Percentiles rank a stretch among this genome's conserved stretches.
Evolutionary conservation across 306 rosid genomes (phyloP).

Genomic region (Abrus precatorius): DNA sequence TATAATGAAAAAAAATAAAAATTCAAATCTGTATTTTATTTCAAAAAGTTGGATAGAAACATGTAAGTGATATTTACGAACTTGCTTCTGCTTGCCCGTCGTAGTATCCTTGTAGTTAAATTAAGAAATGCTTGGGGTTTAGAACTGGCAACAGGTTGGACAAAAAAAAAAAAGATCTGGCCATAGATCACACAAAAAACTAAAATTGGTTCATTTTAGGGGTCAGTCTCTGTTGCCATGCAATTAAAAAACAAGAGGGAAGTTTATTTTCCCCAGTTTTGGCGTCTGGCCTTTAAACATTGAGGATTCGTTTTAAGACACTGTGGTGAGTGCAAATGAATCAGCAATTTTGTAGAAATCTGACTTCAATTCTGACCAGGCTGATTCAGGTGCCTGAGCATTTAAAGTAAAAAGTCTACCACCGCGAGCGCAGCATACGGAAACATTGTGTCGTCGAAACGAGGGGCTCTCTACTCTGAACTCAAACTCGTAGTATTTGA

Average conservation of each 20-base stretch:
- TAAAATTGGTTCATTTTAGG: not conserved
- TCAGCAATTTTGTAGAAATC: conserved; percentile 70
- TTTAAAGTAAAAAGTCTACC: conserved; percentile 83
- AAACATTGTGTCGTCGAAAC: conserved; percentile 73
- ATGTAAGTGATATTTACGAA: conserved; percentile 25
- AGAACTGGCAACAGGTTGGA: not conserved
- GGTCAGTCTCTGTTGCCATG: conserved; percentile 17
- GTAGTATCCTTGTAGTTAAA: conserved; percentile 1
- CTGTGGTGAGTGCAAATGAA: conserved; percentile 70
- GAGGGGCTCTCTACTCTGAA: conserved; percentile 79
- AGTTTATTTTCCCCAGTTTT: not conserved
- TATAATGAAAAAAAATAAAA: conserved; percentile 23
- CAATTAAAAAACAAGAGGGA: conserved; percentile 17
- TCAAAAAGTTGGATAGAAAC: conserved; percentile 36
- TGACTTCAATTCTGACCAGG: conserved; percentile 67
- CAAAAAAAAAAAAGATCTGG: not conserved
- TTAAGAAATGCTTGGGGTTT: conserved; percentile 19
- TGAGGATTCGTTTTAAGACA: conserved; percentile 22
- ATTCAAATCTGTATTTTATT: conserved; percentile 47
- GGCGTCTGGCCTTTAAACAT: not conserved
- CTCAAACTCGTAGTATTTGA: conserved; percentile 77
- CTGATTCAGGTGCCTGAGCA: conserved; percentile 92
- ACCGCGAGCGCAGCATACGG: conserved; percentile 70
- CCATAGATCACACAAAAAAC: not conserved
- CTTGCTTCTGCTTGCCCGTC: conserved; percentile 13